These are phyloP conservation scores for Raffaelea ambrosiae DNA, from an alignment of 2,329 filamentous ascomycete species.

Conservation along the genomic window DNA sequence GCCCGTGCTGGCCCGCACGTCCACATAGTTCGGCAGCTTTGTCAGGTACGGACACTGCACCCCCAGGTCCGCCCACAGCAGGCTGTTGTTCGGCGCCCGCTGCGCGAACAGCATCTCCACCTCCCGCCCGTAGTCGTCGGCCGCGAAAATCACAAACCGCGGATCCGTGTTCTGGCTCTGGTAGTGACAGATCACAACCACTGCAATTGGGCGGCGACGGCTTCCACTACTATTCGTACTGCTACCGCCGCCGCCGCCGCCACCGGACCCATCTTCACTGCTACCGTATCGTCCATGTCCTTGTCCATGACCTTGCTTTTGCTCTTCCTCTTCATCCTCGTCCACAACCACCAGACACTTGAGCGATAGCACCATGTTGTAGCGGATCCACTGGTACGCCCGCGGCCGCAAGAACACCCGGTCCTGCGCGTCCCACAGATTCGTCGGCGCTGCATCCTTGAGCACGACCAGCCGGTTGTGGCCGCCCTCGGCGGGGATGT, in stretches of 20 bases:
- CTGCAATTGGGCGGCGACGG: neutral
- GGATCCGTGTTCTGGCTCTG: neutral
- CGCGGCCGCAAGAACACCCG: constrained; percentile 9
- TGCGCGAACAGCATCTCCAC: constrained; percentile 7
- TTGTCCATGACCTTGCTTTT: neutral
- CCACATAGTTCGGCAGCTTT: neutral
- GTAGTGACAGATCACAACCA: constrained; percentile 4
- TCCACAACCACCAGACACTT: neutral
- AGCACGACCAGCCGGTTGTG: neutral
- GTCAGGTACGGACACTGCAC: neutral
- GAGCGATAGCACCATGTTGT: constrained; percentile 8
- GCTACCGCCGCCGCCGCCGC: no score
- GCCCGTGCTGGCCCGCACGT: no score
- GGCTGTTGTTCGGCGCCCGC: constrained; percentile 3
- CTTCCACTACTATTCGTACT: neutral
- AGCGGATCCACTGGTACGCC: constrained; percentile 5
- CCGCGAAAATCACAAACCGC: constrained; percentile 2
- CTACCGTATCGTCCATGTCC: no score
- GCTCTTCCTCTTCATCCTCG: neutral
- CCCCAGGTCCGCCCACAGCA: constrained; percentile 6
- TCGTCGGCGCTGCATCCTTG: constrained; percentile 4
- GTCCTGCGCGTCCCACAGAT: constrained; percentile 10
- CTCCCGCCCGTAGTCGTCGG: constrained; percentile 2
- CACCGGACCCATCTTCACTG: neutral
- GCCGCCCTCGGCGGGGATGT: neutral